Evolutionary conservation across 1,284 basidiomycete species (phyloP).

Genomic region (Ceratobasidium sp.): DNA sequence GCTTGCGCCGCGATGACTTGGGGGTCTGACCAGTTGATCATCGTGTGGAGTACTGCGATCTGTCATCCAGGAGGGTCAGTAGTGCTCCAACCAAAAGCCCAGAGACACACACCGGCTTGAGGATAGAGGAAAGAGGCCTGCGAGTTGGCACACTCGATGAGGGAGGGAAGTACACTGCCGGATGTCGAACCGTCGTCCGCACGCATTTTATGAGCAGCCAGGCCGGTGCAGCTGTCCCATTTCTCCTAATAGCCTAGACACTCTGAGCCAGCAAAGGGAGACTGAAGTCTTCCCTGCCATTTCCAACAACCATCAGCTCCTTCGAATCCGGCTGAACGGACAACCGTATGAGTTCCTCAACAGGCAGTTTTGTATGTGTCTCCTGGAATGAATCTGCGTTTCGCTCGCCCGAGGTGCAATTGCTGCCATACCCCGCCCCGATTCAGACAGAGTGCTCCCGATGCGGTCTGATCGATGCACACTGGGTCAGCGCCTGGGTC

Average conservation of each 20-base stretch:
- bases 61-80: not conserved
- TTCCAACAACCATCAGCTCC: not conserved
- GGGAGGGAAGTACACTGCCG: conserved; percentile 24
- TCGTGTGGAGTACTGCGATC: conserved; percentile 49
- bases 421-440: conserved; percentile 12
- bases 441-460: conserved; percentile 4
- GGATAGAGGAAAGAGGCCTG: not conserved
- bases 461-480: conserved; percentile 14
- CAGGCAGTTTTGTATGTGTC: not conserved
- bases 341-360: not conserved
- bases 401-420: conserved; percentile 7
- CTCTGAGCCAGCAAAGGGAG: conserved; percentile 7
- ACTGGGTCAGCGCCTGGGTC: not conserved
- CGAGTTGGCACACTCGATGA: conserved; percentile 25
- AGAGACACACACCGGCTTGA: not conserved
- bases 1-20: conserved; percentile 62
- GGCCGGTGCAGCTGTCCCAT: conserved; percentile 12
- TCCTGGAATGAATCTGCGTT: not conserved
- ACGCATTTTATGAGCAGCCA: not conserved
- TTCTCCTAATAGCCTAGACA: conserved; percentile 36
- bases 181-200: not conserved
- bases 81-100: not conserved
- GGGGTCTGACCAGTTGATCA: conserved; percentile 69
- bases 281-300: not conserved
- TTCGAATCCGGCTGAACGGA: conserved; percentile 23